A percentile compares a stretch with the other conserved stretches of the same genome.
These are phyloP conservation scores for Cutaneotrichosporon dermatis DNA, from an alignment of 1,284 basidiomycete genomes.

Conservation along the genomic window DNA sequence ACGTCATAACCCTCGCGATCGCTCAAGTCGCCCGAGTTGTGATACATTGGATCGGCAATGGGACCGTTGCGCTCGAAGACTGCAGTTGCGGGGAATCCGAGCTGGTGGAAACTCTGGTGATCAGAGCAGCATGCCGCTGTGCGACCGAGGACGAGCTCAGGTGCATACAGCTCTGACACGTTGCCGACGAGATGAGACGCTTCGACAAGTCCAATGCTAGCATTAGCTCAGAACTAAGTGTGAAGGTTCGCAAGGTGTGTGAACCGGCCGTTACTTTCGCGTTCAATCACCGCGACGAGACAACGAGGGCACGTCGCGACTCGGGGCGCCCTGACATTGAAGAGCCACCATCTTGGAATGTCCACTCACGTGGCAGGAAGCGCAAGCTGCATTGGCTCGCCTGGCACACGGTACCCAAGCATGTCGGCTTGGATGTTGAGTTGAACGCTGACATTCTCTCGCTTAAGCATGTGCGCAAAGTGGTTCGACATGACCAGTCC, in stretches of 20 bases:
- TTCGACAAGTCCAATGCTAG: conserved; percentile 70
- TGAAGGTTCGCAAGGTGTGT: no score
- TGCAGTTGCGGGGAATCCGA: conserved; percentile 75
- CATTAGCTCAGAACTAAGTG: conserved; percentile 4
- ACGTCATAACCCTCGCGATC: conserved; percentile 73
- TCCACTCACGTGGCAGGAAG: conserved; percentile 54
- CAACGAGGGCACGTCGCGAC: no score
- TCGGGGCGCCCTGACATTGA: no score
- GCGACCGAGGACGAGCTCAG: conserved; percentile 72
- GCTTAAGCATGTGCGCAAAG: conserved; percentile 38
- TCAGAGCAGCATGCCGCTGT: conserved; percentile 79
- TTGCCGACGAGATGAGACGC: conserved; percentile 69
- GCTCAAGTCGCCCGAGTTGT: conserved; percentile 65
- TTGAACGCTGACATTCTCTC: conserved; percentile 61
- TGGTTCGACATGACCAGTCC: conserved; percentile 50
- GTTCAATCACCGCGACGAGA: no score
- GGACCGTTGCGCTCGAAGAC: conserved; percentile 65
- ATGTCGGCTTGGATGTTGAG: conserved; percentile 85
- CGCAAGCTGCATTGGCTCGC: conserved; percentile 73
- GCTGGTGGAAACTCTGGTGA: conserved; percentile 70
- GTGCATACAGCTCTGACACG: conserved; percentile 65
- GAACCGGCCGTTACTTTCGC: no score
- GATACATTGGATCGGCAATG: conserved; percentile 72
- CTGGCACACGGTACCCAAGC: conserved; percentile 66
- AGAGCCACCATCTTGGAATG: not conserved